These are phyloP conservation scores for Plenodomus biglobosus DNA, from an alignment of 2,329 filamentous ascomycete genomes.

Conservation along the genomic window DNA sequence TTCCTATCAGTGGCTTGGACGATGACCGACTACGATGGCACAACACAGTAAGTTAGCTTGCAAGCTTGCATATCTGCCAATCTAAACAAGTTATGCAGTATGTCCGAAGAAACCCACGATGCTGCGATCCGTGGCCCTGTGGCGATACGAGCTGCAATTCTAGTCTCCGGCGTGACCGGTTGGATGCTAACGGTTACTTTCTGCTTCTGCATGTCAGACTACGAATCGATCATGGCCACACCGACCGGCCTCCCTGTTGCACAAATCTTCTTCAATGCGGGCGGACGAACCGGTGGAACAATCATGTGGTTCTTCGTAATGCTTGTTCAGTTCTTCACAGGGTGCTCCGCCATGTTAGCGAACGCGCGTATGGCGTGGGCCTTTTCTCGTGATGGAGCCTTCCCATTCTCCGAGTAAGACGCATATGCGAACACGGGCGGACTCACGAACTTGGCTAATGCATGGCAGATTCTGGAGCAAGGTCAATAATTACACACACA, in stretches of 20 bases:
- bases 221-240: constrained; percentile 57
- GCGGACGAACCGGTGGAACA: constrained; percentile 58
- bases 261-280: constrained; percentile 61
- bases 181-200: constrained; percentile 65
- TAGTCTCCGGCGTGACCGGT: constrained; percentile 62
- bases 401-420: constrained; percentile 60
- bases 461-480: constrained; percentile 52
- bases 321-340: constrained; percentile 66
- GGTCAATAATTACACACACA: constrained; percentile 57
- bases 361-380: constrained; percentile 65
- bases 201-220: constrained; percentile 63
- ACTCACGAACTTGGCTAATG: constrained; percentile 20
- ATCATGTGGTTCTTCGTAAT: constrained; percentile 65
- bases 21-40: constrained; percentile 71
- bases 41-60: constrained; percentile 57
- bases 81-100: constrained; percentile 46
- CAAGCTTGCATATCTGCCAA: constrained; percentile 20
- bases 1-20: constrained; percentile 62
- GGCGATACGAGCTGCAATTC: constrained; percentile 61
- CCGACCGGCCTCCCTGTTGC: constrained; percentile 64
- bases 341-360: constrained; percentile 64
- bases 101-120: constrained; percentile 68
- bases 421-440: not conserved
- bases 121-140: constrained; percentile 62
- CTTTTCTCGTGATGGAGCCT: constrained; percentile 60